Conservation (phyloP, 495 filamentous ascomycete species). For the Gamarada debralockiae region DNA sequence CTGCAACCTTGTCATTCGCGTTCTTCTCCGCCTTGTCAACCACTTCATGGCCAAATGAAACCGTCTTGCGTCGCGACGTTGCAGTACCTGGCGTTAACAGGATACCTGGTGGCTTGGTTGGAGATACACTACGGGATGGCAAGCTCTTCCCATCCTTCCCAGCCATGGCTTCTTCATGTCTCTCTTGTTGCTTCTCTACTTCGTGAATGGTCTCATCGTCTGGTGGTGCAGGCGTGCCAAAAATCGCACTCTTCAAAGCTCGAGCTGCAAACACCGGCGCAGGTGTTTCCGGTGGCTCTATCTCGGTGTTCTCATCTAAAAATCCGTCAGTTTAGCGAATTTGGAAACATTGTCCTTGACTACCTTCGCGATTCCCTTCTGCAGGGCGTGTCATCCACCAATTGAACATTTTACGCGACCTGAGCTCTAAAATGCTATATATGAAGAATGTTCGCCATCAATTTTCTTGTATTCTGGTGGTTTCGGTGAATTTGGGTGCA, state of each 20-base stretch:
- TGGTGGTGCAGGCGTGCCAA: slow-evolving; percentile 68
- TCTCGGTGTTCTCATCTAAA: slow-evolving; percentile 39
- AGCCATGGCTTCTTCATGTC: slow-evolving; percentile 1
- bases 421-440: not conserved
- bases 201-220: slow-evolving; percentile 32
- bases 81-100: slow-evolving; percentile 86
- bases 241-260: slow-evolving; percentile 86
- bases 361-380: slow-evolving; percentile 22
- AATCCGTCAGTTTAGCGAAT: slow-evolving; percentile 14
- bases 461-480: not conserved
- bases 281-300: slow-evolving; percentile 83
- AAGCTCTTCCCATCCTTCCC: slow-evolving; percentile 33
- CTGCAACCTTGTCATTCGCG: not conserved
- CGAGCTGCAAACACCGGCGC: slow-evolving; percentile 91
- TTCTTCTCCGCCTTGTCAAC: slow-evolving; percentile 43
- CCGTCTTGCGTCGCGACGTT: slow-evolving; percentile 75
- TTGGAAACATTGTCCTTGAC: not conserved
- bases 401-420: slow-evolving; percentile 19
- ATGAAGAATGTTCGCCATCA: slow-evolving; percentile 3
- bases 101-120: slow-evolving; percentile 52
- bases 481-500: too few relatives aligned
- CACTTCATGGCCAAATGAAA: slow-evolving; percentile 76
- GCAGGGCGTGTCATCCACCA: slow-evolving; percentile 22
- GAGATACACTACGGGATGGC: slow-evolving; percentile 12
- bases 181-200: slow-evolving; percentile 7